These are phyloP conservation scores for Castanea mollissima DNA, from an alignment of 306 rosid species.

Conservation along the genomic window DNA sequence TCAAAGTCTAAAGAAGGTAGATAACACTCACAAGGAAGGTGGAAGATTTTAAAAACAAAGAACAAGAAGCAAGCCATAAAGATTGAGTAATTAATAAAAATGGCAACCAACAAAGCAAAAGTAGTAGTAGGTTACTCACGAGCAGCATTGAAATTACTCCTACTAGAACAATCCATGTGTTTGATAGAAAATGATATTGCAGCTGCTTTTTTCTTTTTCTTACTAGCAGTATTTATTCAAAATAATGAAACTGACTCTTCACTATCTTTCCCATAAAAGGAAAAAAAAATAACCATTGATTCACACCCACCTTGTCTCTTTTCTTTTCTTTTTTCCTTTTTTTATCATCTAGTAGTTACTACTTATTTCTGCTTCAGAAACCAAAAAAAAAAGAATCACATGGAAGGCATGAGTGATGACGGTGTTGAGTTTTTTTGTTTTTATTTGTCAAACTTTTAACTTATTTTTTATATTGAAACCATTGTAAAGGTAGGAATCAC, in stretches of 20 bases:
- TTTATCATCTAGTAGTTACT: too few species aligned
- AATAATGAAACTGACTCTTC: slow-evolving; percentile 11
- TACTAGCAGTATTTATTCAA: not conserved
- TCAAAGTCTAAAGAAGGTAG: slow-evolving; percentile 23
- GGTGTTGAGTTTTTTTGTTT: slow-evolving; percentile 19
- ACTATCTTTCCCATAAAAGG: slow-evolving; percentile 24
- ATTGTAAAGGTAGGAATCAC: slow-evolving; percentile 22
- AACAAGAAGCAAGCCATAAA: slow-evolving; percentile 35
- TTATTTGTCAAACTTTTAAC: slow-evolving; percentile 31
- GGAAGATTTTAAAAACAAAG: slow-evolving; percentile 17
- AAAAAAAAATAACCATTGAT: slow-evolving; percentile 15
- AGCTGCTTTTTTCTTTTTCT: not conserved
- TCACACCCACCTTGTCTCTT: slow-evolving; percentile 46
- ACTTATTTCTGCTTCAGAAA: slow-evolving; percentile 42
- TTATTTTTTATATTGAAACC: not conserved
- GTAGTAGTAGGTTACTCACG: slow-evolving; percentile 77
- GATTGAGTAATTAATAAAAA: slow-evolving; percentile 41
- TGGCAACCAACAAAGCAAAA: slow-evolving; percentile 71
- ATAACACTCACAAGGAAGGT: slow-evolving; percentile 37
- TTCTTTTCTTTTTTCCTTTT: too few species aligned
- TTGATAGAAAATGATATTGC: slow-evolving; percentile 14
- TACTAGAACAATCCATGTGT: slow-evolving; percentile 45
- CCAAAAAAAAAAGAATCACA: slow-evolving; percentile 53
- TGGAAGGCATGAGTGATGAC: slow-evolving; percentile 64
- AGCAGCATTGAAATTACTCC: slow-evolving; percentile 46